phyloP scores from a whole-genome alignment of 129 eudicot genomes.

The Helianthus annuus region HanXRQr2.0-SUNRISE NC_035449.2:767685-768184 shows the following conservation, averaged over 20 bases:
- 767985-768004: constrained; percentile 83
- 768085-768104: constrained; percentile 67
- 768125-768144: neutral
- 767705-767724: constrained; percentile 66
- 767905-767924: neutral
- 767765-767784: constrained; percentile 18
- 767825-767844: neutral
- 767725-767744: constrained; percentile 67
- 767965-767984: constrained; percentile 98
- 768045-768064: constrained; percentile 99
- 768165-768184: constrained; percentile 74
- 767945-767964: constrained; percentile 69
- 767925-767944: neutral
- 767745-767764: constrained; percentile 68
- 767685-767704: constrained; percentile 75
- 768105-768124: constrained; percentile 19
- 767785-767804: constrained; percentile 17
- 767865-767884: neutral
- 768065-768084: constrained; percentile 99
- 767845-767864: neutral
- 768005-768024: constrained; percentile 90
- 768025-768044: constrained; percentile 98
- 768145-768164: neutral
- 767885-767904: constrained; percentile 43
- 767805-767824: constrained; percentile 16